phyloP scores from a whole-genome alignment of 164 flowering plant species.

The Piper betle region DNA sequence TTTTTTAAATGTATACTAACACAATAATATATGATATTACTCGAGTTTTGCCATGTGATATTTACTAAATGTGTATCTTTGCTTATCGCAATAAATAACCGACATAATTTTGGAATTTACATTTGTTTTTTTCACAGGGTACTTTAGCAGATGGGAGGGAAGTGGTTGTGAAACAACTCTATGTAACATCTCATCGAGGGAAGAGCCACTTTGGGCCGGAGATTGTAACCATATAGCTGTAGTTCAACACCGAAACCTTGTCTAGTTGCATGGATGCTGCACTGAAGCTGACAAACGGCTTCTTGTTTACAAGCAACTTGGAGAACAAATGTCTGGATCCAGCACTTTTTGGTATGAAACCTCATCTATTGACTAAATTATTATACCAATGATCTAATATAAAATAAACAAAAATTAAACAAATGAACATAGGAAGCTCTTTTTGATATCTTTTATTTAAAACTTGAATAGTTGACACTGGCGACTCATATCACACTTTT shows the following conservation, averaged over 20 bases:
- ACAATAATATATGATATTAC: too few species aligned
- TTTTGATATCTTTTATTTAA: not conserved
- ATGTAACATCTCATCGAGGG: constrained; percentile 55
- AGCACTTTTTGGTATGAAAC: constrained; percentile 46
- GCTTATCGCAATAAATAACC: too few species aligned
- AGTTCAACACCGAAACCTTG: constrained; percentile 74
- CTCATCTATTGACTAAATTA: not conserved
- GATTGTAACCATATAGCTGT: constrained; percentile 69
- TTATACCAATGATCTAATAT: too few species aligned
- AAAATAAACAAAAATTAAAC: too few species aligned
- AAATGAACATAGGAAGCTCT: not conserved
- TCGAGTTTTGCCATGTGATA: too few species aligned
- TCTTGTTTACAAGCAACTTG: constrained; percentile 67
- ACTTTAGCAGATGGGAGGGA: constrained; percentile 45
- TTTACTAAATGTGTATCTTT: too few species aligned
- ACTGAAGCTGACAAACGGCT: constrained; percentile 50
- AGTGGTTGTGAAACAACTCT: constrained; percentile 62
- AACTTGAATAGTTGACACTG: too few species aligned
- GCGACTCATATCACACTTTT: not conserved
- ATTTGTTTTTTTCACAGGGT: constrained; percentile 24
- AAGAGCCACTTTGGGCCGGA: constrained; percentile 61
- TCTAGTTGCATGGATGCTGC: constrained; percentile 73
- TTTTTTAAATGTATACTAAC: too few species aligned
- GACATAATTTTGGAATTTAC: too few species aligned
- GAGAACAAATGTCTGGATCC: constrained; percentile 70